Base-by-base conservation (phyloP, 805 yeast genomes). In the Tetrapisispora phaffii region DNA sequence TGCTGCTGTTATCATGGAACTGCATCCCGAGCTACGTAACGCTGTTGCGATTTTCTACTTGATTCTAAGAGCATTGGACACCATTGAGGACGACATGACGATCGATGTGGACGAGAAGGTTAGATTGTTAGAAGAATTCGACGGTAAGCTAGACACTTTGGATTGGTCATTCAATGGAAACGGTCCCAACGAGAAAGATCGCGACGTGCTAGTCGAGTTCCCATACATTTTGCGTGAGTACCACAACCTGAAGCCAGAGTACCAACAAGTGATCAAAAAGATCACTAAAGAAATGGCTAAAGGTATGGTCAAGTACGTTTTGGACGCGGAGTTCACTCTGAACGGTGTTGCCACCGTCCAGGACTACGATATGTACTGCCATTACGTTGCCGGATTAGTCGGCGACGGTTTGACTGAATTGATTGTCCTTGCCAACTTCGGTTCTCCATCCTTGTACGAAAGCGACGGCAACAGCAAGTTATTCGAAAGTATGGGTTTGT, bases 311-410 rank as follows among this genome's bases (percentile, higher is more conserved):
- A 89, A 86, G 59, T 93, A 90, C 66, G 80, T 85, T 44, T 70
- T 75, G 55, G 80, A 84, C 58, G 93, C 83, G 42, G 75, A 82
- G 50, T 86, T 86, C 70, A 86, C 87, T 62, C 61, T 75, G 53
- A 77, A 79, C 49, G 98, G 97, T 1, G 81, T 93, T 38, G 70
- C 70, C 41, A 86, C 96, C 1, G 62, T 85, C 40, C 71, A 75
- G 49, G 97, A 88, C 60, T 93, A 84, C 62, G 90, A 93, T 60
- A 71, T 82, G 50, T 93, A 93, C 70, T 93, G 99, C 67, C 89
- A 89, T 67, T 86, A 90, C 59, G 99, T 93, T 47, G 99, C 99
- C 1, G 99, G 98, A 1, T 72, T 93, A 44, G 97, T 93, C 37
- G 99, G 99, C 47, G 96, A 88, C 59, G 98, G 98, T 2, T 72